Percentiles rank a stretch among this genome's conserved stretches.
These are phyloP conservation scores for Verticillium dahliae DNA, from an alignment of 2,329 filamentous ascomycete species.

Conservation along the genomic window DNA sequence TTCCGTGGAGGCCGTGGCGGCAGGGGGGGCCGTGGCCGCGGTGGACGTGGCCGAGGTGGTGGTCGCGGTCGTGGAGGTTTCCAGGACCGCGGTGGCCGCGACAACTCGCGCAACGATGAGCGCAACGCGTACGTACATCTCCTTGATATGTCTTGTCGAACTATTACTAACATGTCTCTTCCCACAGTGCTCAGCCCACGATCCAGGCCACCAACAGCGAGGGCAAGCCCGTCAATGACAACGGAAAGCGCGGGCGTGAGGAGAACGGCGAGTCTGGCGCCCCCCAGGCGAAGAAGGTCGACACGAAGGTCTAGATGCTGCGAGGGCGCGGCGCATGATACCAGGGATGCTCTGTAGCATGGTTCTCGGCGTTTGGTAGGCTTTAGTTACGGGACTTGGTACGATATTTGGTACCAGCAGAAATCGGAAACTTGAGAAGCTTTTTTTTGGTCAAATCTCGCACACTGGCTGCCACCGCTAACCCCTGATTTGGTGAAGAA, in stretches of 20 bases:
- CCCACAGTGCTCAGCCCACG: conserved; percentile 26
- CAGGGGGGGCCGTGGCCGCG: conserved; percentile 29
- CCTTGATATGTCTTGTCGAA: background rate
- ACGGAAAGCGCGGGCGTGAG: conserved; percentile 50
- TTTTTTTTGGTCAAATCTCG: background rate
- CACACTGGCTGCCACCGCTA: background rate
- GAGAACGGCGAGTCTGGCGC: conserved; percentile 38
- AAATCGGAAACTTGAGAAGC: background rate
- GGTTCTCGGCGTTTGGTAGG: background rate
- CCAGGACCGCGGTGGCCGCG: conserved; percentile 25
- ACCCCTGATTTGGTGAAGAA: background rate
- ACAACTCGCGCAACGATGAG: conserved; percentile 20
- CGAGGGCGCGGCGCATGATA: background rate
- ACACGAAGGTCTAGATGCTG: conserved; percentile 33
- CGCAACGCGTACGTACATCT: conserved; percentile 23
- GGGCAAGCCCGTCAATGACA: conserved; percentile 24
- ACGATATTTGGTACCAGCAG: background rate
- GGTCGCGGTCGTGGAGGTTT: conserved; percentile 29
- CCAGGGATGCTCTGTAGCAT: background rate
- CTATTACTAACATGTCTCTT: conserved; percentile 4
- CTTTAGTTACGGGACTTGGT: background rate
- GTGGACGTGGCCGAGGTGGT: conserved; percentile 35
- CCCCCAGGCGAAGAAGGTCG: conserved; percentile 56
- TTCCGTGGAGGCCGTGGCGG: conserved; percentile 40
- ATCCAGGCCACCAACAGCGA: conserved; percentile 39